Conservation (phyloP, 2,329 filamentous ascomycete species). For the Nigrospora sphaerica region DNA sequence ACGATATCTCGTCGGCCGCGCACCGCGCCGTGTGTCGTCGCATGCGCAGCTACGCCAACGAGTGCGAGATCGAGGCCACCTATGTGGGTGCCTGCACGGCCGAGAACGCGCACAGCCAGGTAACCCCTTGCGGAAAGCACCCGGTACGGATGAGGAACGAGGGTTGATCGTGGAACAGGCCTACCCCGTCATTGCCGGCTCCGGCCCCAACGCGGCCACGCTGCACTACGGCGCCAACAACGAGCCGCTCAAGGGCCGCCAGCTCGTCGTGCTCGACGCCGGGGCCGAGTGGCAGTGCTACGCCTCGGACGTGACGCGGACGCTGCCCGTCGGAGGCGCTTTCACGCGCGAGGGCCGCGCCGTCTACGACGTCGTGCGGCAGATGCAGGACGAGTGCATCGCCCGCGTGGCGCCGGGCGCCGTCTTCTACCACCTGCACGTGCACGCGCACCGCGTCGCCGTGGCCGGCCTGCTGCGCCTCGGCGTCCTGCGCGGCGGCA, state of each 20-base stretch:
- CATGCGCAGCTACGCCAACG: conserved; percentile 59
- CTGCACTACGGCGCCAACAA: conserved; percentile 85
- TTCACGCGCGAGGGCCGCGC: conserved; percentile 32
- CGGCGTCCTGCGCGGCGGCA: conserved; percentile 63
- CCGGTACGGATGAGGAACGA: no score
- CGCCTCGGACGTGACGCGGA: conserved; percentile 83
- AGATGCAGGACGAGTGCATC: conserved; percentile 76
- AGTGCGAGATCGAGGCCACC: conserved; percentile 75
- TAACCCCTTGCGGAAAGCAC: no score
- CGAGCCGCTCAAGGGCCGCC: conserved; percentile 58
- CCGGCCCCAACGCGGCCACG: conserved; percentile 74
- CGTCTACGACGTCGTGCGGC: conserved; percentile 70
- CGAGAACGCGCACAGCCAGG: conserved; percentile 58
- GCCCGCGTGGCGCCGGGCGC: conserved; percentile 60
- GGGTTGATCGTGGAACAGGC: conserved; percentile 38
- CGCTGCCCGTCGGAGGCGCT: conserved; percentile 66
- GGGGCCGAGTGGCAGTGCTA: conserved; percentile 82
- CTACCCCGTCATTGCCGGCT: conserved; percentile 83
- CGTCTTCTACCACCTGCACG: conserved; percentile 64
- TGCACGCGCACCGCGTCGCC: conserved; percentile 65
- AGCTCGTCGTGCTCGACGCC: conserved; percentile 79
- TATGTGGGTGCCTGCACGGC: conserved; percentile 69
- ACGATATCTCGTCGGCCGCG: conserved; percentile 68
- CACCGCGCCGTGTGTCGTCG: conserved; percentile 66
- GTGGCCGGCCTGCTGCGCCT: conserved; percentile 63